phyloP scores from a whole-genome alignment of 163 green algal genomes.

The Prototheca cutis region DNA sequence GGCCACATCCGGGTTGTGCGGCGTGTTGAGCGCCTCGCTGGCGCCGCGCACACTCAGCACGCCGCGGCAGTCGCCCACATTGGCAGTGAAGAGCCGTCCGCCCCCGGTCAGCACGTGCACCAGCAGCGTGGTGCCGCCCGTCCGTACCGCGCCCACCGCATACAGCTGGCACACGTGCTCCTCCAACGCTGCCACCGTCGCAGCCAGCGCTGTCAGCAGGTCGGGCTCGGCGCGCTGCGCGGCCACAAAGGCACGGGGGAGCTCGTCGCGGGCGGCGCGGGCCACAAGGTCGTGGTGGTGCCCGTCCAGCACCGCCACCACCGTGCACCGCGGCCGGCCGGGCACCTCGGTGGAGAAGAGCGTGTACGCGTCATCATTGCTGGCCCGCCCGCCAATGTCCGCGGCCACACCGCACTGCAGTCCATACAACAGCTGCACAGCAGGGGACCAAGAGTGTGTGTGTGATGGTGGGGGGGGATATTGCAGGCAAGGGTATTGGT shows the following conservation, averaged over 20 bases:
- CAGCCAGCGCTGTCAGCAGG: not conserved
- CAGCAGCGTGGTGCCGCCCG: conserved; percentile 29
- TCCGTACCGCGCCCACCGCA: conserved; percentile 1
- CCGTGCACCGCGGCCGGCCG: not conserved
- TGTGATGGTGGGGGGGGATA: no score
- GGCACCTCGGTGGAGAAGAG: conserved; percentile 7
- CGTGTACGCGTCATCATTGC: conserved; percentile 12
- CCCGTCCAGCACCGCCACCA: conserved; percentile 23
- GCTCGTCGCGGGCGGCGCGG: conserved; percentile 7
- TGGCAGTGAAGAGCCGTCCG: conserved; percentile 22
- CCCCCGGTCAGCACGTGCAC: conserved; percentile 8
- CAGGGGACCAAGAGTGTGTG: no score
- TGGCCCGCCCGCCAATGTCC: conserved; percentile 2
- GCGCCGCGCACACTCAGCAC: conserved; percentile 23
- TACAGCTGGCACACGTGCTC: conserved; percentile 15
- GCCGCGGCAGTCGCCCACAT: conserved; percentile 33
- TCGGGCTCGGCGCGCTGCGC: not conserved
- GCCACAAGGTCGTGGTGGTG: conserved; percentile 23
- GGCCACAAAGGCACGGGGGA: conserved; percentile 7
- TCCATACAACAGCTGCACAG: no score
- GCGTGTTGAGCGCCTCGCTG: conserved; percentile 20
- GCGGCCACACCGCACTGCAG: conserved; percentile 5
- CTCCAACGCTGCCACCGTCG: conserved; percentile 14
- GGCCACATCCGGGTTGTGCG: conserved; percentile 27
- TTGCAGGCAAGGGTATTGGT: no score